Evolutionary conservation across 495 filamentous ascomycete genomes (phyloP).

Genomic region (Hyaloscypha finlandica): DNA sequence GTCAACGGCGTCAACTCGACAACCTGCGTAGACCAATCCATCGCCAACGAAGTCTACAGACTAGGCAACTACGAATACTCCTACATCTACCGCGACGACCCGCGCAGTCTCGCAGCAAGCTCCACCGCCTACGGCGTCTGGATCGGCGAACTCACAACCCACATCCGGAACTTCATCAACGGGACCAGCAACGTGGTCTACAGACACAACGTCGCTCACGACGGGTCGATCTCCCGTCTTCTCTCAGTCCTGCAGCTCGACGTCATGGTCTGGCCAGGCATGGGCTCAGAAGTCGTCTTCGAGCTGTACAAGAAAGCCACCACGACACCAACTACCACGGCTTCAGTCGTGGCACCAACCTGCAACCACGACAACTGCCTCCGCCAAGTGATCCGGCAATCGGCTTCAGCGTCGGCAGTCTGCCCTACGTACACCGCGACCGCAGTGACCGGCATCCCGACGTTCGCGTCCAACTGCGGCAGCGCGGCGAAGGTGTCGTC

Average conservation of each 20-base stretch:
- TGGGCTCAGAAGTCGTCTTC: slow-evolving; percentile 70
- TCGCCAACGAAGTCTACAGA: slow-evolving; percentile 64
- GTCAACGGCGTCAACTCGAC: slow-evolving; percentile 41
- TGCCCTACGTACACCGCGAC: slow-evolving; percentile 26
- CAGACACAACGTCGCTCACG: slow-evolving; percentile 69
- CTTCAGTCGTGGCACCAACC: slow-evolving; percentile 20
- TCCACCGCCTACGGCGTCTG: slow-evolving; percentile 60
- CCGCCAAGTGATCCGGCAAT: slow-evolving; percentile 23
- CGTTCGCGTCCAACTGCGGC: slow-evolving; percentile 26
- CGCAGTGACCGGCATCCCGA: slow-evolving; percentile 10
- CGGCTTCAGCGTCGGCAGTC: slow-evolving; percentile 10
- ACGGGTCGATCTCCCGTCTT: slow-evolving; percentile 63
- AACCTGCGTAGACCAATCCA: slow-evolving; percentile 55
- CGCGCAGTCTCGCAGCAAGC: slow-evolving; percentile 54
- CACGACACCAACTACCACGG: background rate
- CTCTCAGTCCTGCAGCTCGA: slow-evolving; percentile 65
- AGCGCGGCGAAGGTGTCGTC: slow-evolving; percentile 8
- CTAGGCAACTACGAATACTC: slow-evolving; percentile 71
- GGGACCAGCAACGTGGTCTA: slow-evolving; percentile 48
- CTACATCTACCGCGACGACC: slow-evolving; percentile 63
- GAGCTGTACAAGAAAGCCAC: slow-evolving; percentile 54
- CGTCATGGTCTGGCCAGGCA: slow-evolving; percentile 73
- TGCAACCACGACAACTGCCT: slow-evolving; percentile 33
- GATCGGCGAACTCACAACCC: slow-evolving; percentile 61
- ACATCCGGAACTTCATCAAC: slow-evolving; percentile 51